phyloP scores from a whole-genome alignment of 2,329 filamentous ascomycete species.

The Escovopsis sp. region DNA sequence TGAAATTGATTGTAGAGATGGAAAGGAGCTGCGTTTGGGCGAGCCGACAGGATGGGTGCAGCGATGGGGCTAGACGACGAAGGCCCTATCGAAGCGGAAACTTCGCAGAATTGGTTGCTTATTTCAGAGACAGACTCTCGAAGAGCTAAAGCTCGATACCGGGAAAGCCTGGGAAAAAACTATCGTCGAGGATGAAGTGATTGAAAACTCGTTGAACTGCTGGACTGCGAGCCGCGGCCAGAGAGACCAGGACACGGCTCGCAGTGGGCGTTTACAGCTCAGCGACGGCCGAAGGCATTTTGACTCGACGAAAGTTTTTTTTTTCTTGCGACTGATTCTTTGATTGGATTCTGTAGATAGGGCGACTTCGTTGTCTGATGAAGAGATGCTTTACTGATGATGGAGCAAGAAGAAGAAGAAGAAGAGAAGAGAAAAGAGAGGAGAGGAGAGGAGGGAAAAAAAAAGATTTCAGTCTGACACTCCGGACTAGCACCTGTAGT shows the following conservation, averaged over 20 bases:
- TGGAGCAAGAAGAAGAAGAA: constrained; percentile 13
- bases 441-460: constrained; percentile 11
- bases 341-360: constrained; percentile 15
- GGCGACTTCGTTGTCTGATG: constrained; percentile 51
- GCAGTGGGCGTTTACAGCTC: constrained; percentile 87
- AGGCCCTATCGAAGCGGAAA: constrained; percentile 17
- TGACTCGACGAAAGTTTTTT: constrained; percentile 50
- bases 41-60: not conserved
- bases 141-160: constrained; percentile 25
- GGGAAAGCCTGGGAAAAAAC: constrained; percentile 46
- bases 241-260: constrained; percentile 35
- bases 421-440: constrained; percentile 10
- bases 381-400: constrained; percentile 18
- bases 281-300: constrained; percentile 64
- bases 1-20: too few relatives aligned
- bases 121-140: constrained; percentile 24
- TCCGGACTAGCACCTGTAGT: constrained; percentile 5
- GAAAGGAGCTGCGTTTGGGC: not conserved
- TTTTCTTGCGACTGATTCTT: constrained; percentile 22
- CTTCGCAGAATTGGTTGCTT: constrained; percentile 16
- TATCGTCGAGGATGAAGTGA: constrained; percentile 41
- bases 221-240: constrained; percentile 58
- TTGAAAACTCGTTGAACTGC: constrained; percentile 64
- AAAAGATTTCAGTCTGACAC: constrained; percentile 5
- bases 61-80: constrained; percentile 5